Evolutionary conservation across 169 alveolate species (phyloP).

Genomic region (Babesia ovis): DNA sequence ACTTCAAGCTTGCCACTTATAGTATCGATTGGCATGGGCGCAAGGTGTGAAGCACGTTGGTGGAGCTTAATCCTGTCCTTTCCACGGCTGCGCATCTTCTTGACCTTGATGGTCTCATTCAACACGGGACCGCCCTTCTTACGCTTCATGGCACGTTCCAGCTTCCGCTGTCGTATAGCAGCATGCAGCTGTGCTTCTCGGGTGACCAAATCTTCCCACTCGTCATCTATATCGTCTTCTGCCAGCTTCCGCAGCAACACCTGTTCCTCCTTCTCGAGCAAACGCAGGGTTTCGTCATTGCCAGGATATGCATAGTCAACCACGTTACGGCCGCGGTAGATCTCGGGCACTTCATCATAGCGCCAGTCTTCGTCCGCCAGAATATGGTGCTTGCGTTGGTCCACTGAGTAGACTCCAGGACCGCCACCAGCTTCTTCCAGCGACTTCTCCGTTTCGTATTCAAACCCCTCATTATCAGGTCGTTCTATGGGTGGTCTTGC

Average conservation of each 20-base stretch:
- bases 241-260: constrained; percentile 42
- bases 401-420: constrained; percentile 96
- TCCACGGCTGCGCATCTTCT: constrained; percentile 61
- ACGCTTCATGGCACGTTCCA: constrained; percentile 53
- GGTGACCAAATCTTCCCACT: constrained; percentile 60
- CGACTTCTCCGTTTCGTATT: constrained; percentile 62
- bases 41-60: constrained; percentile 39
- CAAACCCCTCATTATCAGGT: constrained; percentile 30
- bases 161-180: constrained; percentile 41
- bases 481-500: constrained; percentile 83
- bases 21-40: constrained; percentile 54
- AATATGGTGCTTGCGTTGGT: constrained; percentile 84
- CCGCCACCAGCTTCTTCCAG: constrained; percentile 90
- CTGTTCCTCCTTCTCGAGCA: constrained; percentile 96
- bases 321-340: constrained; percentile 96
- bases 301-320: constrained; percentile 96
- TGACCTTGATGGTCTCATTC: constrained; percentile 56
- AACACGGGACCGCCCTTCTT: constrained; percentile 68
- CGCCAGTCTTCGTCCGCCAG: constrained; percentile 93
- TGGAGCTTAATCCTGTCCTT: constrained; percentile 48
- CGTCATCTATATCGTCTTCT: constrained; percentile 37
- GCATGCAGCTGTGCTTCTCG: constrained; percentile 44
- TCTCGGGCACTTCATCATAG: constrained; percentile 97
- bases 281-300: constrained; percentile 91
- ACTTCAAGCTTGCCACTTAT: constrained; percentile 40